Base-by-base conservation (phyloP, 306 rosid species). In the Biancaea sappan region DNA sequence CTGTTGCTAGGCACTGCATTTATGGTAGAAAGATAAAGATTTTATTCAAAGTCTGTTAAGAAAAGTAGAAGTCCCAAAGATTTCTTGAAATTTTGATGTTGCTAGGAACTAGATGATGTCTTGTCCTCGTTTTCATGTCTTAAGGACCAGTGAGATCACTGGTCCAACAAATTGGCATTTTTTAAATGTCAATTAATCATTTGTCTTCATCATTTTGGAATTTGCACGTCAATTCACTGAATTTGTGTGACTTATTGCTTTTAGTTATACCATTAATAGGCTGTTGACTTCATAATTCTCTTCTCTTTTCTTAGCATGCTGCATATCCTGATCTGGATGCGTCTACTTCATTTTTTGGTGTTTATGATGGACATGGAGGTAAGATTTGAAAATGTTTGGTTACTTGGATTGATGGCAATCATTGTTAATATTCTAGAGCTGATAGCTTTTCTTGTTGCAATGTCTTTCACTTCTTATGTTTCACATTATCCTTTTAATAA, bases 331-430 rank as follows among this genome's bases (percentile, higher is more conserved):
- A 91, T 89, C 88, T 93, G 64, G 98, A 87, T 83, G 74, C 65
- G 19, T 80, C 92, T 69, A 89, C 97, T 80, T 91, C 98, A 8
- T 91, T 91, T 89, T 93, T 91, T 51, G 97, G 96, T 51, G 98
- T 93, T 77, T 93, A 83, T 76, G 97, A 93, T 82, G 98, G 96
- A 64, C 97, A 93, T 83, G 97, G 97, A 91, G 97, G 98, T 91
- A 86, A 83, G 76, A 79, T 37, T 51, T 69, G 18, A 64, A 29
- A 11, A 72, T 57, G 62, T 64, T 71, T 40, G 43, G 44, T 35
- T 81, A 21, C 59, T 38, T 22, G 50, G 26, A 46, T 66, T 2
- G 58, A 41, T 76, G 56, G 61, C 57, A 21, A 66, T 14, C 67
- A 29, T 61, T 67, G 9, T 64, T 59, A 48, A 28, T 35, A 26